Base-by-base conservation (phyloP, 2,329 filamentous ascomycete genomes). In the Magnaporthales sp. region DNA sequence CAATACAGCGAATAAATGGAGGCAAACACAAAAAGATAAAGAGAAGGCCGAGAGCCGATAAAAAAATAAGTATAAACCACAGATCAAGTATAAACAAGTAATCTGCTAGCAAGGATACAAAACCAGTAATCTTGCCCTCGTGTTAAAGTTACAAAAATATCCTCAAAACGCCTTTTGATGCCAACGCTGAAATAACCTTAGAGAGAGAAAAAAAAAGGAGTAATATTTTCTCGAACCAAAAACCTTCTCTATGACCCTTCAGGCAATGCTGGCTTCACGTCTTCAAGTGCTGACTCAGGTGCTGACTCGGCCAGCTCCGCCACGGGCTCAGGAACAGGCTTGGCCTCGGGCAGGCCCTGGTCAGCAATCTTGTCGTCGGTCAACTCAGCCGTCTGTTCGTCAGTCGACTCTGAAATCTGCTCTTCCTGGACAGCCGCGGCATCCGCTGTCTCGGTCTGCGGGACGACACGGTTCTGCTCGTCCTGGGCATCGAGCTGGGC, bases 401-500 rank as follows among this genome's bases (percentile, higher is more conserved):
- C 63, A 9, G 63, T 3, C 15, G n/a, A 15, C 15, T 64, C 27
- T 27, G 38, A 19, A 30, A 26, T 26, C 15, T 54, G 19, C 15
- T 27, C 38, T 13, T 54, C 38, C 3, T 24, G 32, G 4, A 56
- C 32, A 19, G 11, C 5, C 22, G 63, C 1, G 10, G 26, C 11
- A 3, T 64, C 63, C 31, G 11, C 26, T 9, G 5, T 19, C 29
- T 56, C 38, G 63, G 15, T 27, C 38, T 64, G 13, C 56, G 30
- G 26, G 10, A 38, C 63, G 38, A 46, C 63, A 13, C 56, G 30
- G 56, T 62, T 66, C 15, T 38, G 31, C 56, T 66, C 56, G 30
- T 66, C 64, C 31, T 66, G 64, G 4, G 54, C 54, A 22, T 66
- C 26, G 30, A 66, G 31, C 56, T 66, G 54, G 7, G 64, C 64